phyloP scores from a whole-genome alignment of 345 rosid species.

The Noccaea bulbosa region DNA sequence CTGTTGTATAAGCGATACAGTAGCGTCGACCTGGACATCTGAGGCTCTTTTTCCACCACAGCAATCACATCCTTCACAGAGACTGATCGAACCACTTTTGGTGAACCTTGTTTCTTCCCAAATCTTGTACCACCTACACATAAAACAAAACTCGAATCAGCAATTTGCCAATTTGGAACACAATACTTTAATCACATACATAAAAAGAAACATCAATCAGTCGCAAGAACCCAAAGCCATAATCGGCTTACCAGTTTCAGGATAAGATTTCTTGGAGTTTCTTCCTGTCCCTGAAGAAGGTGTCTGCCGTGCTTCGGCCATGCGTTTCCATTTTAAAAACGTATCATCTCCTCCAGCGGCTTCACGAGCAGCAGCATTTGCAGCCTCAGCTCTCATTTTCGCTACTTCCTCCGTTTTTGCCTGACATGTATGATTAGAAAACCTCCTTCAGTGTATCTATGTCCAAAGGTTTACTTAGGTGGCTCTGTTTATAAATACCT shows the following conservation, averaged over 20 bases:
- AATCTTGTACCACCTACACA: slow-evolving; percentile 53
- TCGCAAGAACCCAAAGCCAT: background rate
- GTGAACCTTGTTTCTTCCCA: slow-evolving; percentile 56
- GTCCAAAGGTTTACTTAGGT: slow-evolving; percentile 10
- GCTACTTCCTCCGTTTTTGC: slow-evolving; percentile 75
- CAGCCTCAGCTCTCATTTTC: slow-evolving; percentile 86
- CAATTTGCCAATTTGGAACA: slow-evolving; percentile 9
- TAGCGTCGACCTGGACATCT: slow-evolving; percentile 73
- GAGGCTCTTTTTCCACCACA: slow-evolving; percentile 84
- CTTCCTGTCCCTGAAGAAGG: slow-evolving; percentile 47
- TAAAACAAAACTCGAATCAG: slow-evolving; percentile 2
- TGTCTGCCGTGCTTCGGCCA: slow-evolving; percentile 90
- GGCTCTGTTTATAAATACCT: slow-evolving; percentile 51
- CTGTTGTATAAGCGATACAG: slow-evolving; percentile 64
- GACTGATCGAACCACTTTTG: slow-evolving; percentile 56
- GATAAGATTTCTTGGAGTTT: slow-evolving; percentile 49
- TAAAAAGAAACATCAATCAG: background rate
- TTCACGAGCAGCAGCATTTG: slow-evolving; percentile 89
- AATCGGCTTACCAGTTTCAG: slow-evolving; percentile 53
- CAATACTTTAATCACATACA: background rate
- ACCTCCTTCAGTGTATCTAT: slow-evolving; percentile 19
- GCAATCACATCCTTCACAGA: slow-evolving; percentile 76
- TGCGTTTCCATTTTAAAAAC: slow-evolving; percentile 91
- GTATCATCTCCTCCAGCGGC: slow-evolving; percentile 87
- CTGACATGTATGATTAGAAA: slow-evolving; percentile 39